phyloP scores from a whole-genome alignment of 768 basidiomycete species.

The Phanerochaete sordida region DNA sequence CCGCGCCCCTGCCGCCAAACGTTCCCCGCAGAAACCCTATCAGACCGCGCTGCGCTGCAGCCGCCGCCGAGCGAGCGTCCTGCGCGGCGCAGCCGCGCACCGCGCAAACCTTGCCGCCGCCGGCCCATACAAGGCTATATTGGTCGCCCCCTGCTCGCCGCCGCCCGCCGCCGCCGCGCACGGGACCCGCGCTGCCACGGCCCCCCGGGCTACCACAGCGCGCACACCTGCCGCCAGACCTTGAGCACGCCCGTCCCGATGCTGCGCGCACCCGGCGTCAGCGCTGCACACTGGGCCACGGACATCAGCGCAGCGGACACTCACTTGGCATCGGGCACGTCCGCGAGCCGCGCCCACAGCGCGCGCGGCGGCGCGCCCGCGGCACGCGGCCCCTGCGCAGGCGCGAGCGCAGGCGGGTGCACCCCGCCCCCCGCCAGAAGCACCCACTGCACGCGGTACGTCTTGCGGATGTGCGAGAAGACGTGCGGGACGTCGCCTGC shows the following conservation, averaged over 20 bases:
- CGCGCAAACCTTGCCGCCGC: not conserved
- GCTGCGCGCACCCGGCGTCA: conserved; percentile 33
- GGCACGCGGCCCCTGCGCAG: not conserved
- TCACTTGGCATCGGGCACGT: conserved; percentile 61
- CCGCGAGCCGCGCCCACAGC: conserved; percentile 52
- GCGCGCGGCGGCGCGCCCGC: conserved; percentile 18
- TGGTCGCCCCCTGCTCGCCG: too few relatives aligned
- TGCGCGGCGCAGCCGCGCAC: not conserved
- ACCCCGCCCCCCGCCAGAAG: conserved; percentile 52
- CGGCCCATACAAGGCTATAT: not conserved
- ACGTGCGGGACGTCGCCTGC: conserved; percentile 72
- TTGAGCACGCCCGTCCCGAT: conserved; percentile 74
- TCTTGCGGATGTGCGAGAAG: conserved; percentile 90
- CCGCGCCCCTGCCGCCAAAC: too few relatives aligned
- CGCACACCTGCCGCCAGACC: conserved; percentile 60
- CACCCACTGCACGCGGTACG: conserved; percentile 74
- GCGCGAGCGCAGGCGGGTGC: conserved; percentile 36
- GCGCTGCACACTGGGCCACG: not conserved
- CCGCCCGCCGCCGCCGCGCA: too few relatives aligned
- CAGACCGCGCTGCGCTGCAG: not conserved
- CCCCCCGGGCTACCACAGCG: conserved; percentile 31
- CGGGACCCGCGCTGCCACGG: not conserved
- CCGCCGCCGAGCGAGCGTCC: not conserved
- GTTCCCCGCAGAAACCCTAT: not conserved
- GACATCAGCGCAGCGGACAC: conserved; percentile 25